Base-by-base conservation (phyloP, 1,284 basidiomycete genomes). In the Trichosporon inkin region DNA sequence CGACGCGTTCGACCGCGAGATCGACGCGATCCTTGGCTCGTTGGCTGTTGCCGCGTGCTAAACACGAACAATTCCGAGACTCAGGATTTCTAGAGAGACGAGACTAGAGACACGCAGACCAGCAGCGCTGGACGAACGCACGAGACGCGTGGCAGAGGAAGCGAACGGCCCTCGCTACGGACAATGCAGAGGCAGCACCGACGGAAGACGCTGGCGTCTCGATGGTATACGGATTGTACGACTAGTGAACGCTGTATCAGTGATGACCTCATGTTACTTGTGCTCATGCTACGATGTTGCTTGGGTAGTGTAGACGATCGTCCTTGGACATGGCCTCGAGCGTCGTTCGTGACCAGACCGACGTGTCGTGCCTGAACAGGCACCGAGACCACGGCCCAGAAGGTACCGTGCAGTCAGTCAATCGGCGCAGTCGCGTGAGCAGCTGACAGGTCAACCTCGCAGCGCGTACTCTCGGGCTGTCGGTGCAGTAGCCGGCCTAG, bases 1-100 rank as follows among this genome's bases (percentile, higher is more conserved):
- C 68, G 87, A 91, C 60, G 88, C 88, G 53, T 85, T 90, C 40
- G 78, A 79, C 63, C 86, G 84, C 70, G 85, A 88, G 66, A 74
- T 94, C 64, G 88, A 90, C 63, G 88, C 88, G 51, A 83, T 91
- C 79, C 63, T 80, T 20, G 61, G 62, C 20, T 41, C 60, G 34
- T 58, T 64, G n/a, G 44, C 44, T 5, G 60, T 64, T 28, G 53
- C 55, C 11, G 60, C 53, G 6, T 53, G 55, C 44, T 61, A 55
- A 35, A n/a, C n/a, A n/a, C n/a, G n/a, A n/a, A n/a, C n/a, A n/a
- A n/a, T n/a, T n/a, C n/a, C n/a, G n/a, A n/a, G n/a, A n/a, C n/a
- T n/a, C n/a, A n/a, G n/a, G n/a, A n/a, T n/a, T n/a, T n/a, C 24
- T 16, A 49, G 22, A 49, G 22, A 22, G 16, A 28, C 6, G 20